Percentiles rank a stretch among this genome's conserved stretches.
Evolutionary conservation across 495 filamentous ascomycete species (phyloP).

Genomic region (Clavariopsis aquatica): DNA sequence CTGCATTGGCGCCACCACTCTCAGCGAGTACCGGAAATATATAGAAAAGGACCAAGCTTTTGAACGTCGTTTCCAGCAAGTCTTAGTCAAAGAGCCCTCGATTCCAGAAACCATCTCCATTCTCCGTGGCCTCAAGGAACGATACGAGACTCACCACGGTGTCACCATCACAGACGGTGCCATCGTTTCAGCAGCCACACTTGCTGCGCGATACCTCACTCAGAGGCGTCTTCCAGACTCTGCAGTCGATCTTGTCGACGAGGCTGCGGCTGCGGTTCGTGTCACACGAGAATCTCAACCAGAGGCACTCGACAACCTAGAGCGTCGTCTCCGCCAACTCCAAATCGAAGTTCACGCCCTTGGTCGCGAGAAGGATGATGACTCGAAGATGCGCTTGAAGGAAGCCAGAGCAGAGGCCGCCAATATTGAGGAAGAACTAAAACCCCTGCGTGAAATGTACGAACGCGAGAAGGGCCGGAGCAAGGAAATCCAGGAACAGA

Average conservation of each 20-base stretch:
- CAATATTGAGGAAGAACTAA: slow-evolving; percentile 87
- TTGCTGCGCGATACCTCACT: slow-evolving; percentile 90
- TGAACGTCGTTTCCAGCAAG: slow-evolving; percentile 97
- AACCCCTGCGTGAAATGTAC: slow-evolving; percentile 92
- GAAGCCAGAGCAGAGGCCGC: slow-evolving; percentile 85
- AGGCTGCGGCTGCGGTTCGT: slow-evolving; percentile 90
- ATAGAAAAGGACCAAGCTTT: slow-evolving; percentile 98
- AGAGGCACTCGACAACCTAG: slow-evolving; percentile 88
- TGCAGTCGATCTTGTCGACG: slow-evolving; percentile 93
- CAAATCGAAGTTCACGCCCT: slow-evolving; percentile 96
- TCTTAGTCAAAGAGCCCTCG: slow-evolving; percentile 88
- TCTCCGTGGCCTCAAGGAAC: slow-evolving; percentile 92
- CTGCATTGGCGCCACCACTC: slow-evolving; percentile 94
- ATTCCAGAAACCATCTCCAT: slow-evolving; percentile 93
- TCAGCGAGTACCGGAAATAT: slow-evolving; percentile 96
- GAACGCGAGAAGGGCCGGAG: slow-evolving; percentile 85
- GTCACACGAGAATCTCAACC: slow-evolving; percentile 95
- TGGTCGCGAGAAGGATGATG: slow-evolving; percentile 90
- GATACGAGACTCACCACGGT: slow-evolving; percentile 97
- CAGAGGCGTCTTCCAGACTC: slow-evolving; percentile 89
- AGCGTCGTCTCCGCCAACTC: slow-evolving; percentile 82
- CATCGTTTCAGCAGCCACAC: slow-evolving; percentile 84
- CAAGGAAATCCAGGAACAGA: slow-evolving; percentile 91
- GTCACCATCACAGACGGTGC: slow-evolving; percentile 92
- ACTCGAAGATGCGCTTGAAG: slow-evolving; percentile 75